A percentile compares a stretch with the other conserved stretches of the same genome.
phyloP scores from a whole-genome alignment of 208 protist genomes.

The Porcisia hertigi region DNA sequence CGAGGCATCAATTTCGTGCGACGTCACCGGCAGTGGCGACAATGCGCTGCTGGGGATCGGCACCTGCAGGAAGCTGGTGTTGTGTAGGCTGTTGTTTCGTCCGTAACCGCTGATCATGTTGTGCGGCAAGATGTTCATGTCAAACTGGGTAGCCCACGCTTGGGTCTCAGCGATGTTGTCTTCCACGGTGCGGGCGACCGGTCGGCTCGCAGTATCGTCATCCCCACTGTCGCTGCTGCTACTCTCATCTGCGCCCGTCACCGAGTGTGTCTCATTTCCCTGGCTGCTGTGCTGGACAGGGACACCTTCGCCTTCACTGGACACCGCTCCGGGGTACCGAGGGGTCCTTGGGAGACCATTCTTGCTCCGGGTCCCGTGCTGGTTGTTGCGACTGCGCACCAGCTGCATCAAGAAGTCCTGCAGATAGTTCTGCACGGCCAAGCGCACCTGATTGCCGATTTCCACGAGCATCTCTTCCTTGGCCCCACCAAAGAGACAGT shows the following conservation, averaged over 20 bases:
- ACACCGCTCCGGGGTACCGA: background rate
- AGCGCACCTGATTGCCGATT: constrained; percentile 53
- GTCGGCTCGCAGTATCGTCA: background rate
- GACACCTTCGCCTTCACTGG: background rate
- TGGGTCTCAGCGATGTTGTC: constrained; percentile 5
- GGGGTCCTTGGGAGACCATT: background rate
- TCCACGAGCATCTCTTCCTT: constrained; percentile 1
- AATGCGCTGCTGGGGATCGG: background rate
- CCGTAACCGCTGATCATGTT: background rate
- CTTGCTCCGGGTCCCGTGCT: background rate
- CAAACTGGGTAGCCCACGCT: background rate
- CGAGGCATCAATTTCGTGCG: constrained; percentile 3
- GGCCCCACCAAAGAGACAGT: constrained; percentile 48
- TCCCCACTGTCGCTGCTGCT: background rate
- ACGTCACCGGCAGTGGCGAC: constrained; percentile 12
- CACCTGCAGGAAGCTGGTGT: constrained; percentile 15
- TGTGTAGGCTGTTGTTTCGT: background rate
- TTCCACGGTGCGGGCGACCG: background rate
- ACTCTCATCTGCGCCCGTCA: background rate
- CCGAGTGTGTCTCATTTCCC: background rate
- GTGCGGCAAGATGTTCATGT: constrained; percentile 1
- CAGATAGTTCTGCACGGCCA: constrained; percentile 72
- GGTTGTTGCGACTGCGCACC: constrained; percentile 3
- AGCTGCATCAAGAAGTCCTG: background rate
- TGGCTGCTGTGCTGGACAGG: background rate